phyloP scores from a whole-genome alignment of 2,329 filamentous ascomycete species.

The Parascedosporium putredinis region DNA sequence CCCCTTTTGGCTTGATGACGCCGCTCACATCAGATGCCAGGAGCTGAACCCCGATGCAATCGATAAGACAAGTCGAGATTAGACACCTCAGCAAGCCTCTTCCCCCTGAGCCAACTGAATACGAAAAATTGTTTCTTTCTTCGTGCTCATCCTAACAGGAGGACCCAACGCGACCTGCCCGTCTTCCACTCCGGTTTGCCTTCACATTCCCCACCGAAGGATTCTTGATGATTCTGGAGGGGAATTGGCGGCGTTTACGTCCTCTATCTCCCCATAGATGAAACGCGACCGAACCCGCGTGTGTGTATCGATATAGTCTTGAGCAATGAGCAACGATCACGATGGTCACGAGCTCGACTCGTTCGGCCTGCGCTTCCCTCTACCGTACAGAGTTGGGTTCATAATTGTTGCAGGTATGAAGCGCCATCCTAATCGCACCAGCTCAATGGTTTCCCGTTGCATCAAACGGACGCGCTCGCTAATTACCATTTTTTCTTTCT shows the following conservation, averaged over 20 bases:
- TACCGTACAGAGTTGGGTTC: constrained; percentile 82
- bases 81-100: too few relatives aligned
- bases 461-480: not conserved
- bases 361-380: constrained; percentile 76
- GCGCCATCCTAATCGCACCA: not conserved
- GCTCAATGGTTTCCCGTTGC: not conserved
- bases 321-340: not conserved
- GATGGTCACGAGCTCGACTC: constrained; percentile 60
- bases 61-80: too few relatives aligned
- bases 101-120: too few relatives aligned
- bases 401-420: constrained; percentile 70
- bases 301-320: too few relatives aligned
- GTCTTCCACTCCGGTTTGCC: not conserved
- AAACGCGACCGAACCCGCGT: not conserved
- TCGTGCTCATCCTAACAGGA: too few relatives aligned
- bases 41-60: too few relatives aligned
- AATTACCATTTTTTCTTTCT: not conserved
- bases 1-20: too few relatives aligned
- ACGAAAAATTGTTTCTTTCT: too few relatives aligned
- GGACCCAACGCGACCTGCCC: too few relatives aligned
- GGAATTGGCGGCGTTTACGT: not conserved
- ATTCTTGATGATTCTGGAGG: constrained; percentile 3
- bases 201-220: not conserved
- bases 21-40: too few relatives aligned
- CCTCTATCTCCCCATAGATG: constrained; percentile 1